Evolutionary conservation across 164 flowering plant genomes (phyloP), one percentile per base, ranked within the genome.

Genomic region (Berberis vulgaris): DNA sequence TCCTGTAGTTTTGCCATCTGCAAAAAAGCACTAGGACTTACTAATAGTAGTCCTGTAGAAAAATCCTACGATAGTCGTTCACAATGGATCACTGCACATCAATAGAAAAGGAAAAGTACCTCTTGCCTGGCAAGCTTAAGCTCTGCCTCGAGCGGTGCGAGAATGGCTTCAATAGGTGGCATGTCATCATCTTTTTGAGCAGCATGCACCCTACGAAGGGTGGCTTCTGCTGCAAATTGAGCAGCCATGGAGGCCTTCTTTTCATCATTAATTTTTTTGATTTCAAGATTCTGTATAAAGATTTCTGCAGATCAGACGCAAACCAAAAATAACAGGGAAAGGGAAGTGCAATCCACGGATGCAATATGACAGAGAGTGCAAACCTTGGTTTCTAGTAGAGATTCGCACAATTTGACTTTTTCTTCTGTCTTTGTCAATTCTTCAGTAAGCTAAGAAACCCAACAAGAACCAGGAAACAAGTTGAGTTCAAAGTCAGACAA

Each of bases 131-230:
- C 85, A 58, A 95, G 87, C 80, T 89, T 95, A 46, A 95, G 89
- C 72, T 95, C 99, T 62, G 99, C 97, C 77, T 95, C 99, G 73
- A 95, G 68, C 7, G 99, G 99, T 55, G 99, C 99, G 76, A 95
- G 89, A 74, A 95, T 91, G 60, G 99, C 99, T 81, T 95, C 99
- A 78, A 95, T 89, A 59, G 99, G 99, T 68, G 97, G 97, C 96
- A 91, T 91, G 67, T 95, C 99, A 78, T 95, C 99, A 78, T 95
- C 99, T 77, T 95, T 95, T 67, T 95, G 99, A 66, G 97, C 96
- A 72, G 99, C 97, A 80, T 95, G 99, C 72, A 95, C 99, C 78
- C 99, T 84, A 64, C 99, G 80, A 67, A 95, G 96, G 57, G 99
- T 95, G 43, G 99, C 99, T 78, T 95, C 99, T 64, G 99, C 99